Base-by-base conservation (phyloP, 2,329 filamentous ascomycete genomes). In the Phialophora tarda region DNA sequence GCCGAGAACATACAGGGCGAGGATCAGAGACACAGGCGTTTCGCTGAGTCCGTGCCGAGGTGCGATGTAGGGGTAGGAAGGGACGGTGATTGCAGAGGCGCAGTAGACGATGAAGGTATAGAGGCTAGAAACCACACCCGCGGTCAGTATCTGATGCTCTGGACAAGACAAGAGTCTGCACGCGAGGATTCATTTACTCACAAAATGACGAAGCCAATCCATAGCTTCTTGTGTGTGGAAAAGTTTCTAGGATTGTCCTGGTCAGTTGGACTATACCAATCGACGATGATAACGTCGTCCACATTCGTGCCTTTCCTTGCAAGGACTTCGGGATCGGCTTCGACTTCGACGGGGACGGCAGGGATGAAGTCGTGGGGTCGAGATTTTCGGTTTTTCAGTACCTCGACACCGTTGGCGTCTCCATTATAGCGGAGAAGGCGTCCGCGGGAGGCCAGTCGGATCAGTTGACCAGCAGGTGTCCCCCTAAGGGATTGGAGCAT, bases 181-280 rank as follows among this genome's bases (percentile, higher is more conserved):
- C 21, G 24, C 11, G 17, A n/a, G 12, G 8, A 7, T 7, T 50
- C 23, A 26, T 21, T 11, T 38, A 47, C 41, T 50, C 41, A 60
- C 41, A 60, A 67, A 32, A 76, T 75, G n/a, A 75, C 26, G 1
- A 64, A 66, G 4, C 69, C 58, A 2, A 74, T 57, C 5, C 71
- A 62, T 23, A 68, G 66, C 5, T 75, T 75, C 65, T 74, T 74
- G 14, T 28, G 28, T 48, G 69, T 70, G 2, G 73, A 72, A 74
- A 75, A 77, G 54, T 76, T 76, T 51, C 74, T 72, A 10, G 85
- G 85, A 71, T 87, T 85, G 2, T 79, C 83, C 2, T 77, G 73
- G 69, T 87, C 85, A 64, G 86, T 84, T 17, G 81, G 83, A 50
- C 78, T 81, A 60, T 75, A 77, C 75, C 75, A 77, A 53, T 76